Conservation (phyloP, 306 rosid species). For the Ormosia emarginata region DNA sequence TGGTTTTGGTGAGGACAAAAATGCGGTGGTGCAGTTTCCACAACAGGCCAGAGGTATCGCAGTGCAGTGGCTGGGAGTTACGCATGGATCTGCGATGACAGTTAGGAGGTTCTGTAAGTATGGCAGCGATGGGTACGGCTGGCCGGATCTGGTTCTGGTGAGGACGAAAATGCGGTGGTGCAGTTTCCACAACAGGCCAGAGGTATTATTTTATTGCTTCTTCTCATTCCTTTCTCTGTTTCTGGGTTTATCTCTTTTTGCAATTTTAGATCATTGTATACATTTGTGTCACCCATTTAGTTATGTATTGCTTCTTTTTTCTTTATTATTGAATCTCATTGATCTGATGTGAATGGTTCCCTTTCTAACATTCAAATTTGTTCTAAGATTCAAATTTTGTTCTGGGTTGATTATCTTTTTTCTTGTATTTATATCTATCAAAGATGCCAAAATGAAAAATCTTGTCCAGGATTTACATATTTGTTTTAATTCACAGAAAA, state of each 20-base stretch:
- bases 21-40: too few relatives aligned
- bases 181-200: conserved; percentile 60
- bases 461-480: background rate
- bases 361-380: background rate
- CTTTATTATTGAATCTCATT: background rate
- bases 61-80: too few relatives aligned
- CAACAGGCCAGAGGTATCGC: too few relatives aligned
- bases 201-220: conserved; percentile 36
- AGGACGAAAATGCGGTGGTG: too few relatives aligned
- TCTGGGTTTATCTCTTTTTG: background rate
- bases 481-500: background rate
- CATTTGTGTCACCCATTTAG: too few relatives aligned
- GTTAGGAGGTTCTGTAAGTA: too few relatives aligned
- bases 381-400: background rate
- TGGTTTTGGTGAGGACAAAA: too few relatives aligned
- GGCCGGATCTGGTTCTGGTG: too few relatives aligned
- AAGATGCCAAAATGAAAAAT: background rate
- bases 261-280: background rate
- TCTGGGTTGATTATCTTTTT: background rate
- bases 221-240: background rate
- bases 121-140: too few relatives aligned
- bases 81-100: too few relatives aligned
- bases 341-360: background rate
- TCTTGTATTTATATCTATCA: background rate
- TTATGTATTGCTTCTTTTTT: background rate